Conservation (phyloP, 768 basidiomycete species). For the Tricholoma saponaceum region DNA sequence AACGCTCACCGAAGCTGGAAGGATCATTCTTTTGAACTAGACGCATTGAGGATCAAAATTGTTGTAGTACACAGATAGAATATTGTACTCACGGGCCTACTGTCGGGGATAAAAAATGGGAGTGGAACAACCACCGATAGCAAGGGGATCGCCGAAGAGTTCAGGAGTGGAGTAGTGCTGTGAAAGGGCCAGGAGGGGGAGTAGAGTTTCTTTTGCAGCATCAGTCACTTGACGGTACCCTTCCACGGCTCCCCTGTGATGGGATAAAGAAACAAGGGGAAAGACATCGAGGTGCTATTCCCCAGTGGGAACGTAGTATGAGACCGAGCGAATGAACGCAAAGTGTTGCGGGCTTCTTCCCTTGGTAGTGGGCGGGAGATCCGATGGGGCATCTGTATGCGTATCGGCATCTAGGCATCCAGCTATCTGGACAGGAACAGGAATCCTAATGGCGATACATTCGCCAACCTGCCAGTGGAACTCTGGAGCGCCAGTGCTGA, state of each 20-base stretch:
- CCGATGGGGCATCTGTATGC: not conserved
- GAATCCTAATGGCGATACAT: not conserved
- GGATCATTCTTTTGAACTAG: not conserved
- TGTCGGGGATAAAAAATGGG: no score
- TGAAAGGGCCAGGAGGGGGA: not conserved
- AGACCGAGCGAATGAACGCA: not conserved
- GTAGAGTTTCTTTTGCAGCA: not conserved
- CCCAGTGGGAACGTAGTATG: not conserved
- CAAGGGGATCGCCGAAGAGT: no score
- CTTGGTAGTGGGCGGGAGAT: not conserved
- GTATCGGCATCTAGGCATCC: not conserved
- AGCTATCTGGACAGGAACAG: not conserved
- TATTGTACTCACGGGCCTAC: not conserved
- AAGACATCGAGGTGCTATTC: not conserved
- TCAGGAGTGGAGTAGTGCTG: not conserved
- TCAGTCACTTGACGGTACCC: not conserved
- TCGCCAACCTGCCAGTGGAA: not conserved
- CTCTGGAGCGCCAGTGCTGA: not conserved
- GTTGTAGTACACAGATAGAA: not conserved
- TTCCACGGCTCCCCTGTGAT: not conserved
- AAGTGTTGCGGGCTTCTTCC: no score
- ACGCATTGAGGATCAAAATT: not conserved
- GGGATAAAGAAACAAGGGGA: not conserved
- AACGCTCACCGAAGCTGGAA: not conserved
- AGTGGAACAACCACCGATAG: not conserved